Percentiles rank a stretch among this genome's conserved stretches.
Evolutionary conservation across 257 asterid species (phyloP).

Genomic region (Solanum gracilifrons): DNA sequence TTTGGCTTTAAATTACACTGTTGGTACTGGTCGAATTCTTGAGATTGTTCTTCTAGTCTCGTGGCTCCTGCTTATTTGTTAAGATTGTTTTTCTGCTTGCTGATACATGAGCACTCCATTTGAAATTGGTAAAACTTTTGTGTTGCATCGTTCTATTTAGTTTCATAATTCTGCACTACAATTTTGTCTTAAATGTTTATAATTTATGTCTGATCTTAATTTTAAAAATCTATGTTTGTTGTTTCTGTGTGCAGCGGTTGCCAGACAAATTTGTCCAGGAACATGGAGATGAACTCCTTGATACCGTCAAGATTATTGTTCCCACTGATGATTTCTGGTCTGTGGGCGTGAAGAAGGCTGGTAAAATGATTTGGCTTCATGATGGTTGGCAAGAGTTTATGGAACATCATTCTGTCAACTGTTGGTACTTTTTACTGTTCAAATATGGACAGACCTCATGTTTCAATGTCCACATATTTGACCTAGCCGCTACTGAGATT

Average conservation of each 20-base stretch:
- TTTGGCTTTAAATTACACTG: not conserved
- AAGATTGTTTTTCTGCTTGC: not conserved
- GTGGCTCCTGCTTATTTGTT: not conserved
- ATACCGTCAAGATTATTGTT: not conserved
- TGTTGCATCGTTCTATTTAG: not conserved
- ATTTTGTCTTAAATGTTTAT: not conserved
- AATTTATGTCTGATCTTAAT: not conserved
- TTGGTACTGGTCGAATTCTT: not conserved
- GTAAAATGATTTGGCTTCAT: not conserved
- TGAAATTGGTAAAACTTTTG: not conserved
- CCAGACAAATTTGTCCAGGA: not conserved
- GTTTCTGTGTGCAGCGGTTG: constrained; percentile 1
- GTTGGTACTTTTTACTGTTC: not conserved
- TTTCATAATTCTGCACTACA: not conserved
- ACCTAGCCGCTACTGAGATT: constrained; percentile 4
- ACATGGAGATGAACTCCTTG: constrained; percentile 2
- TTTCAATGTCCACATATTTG: constrained; percentile 5
- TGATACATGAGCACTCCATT: not conserved
- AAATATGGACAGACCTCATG: not conserved
- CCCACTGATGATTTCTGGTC: not conserved
- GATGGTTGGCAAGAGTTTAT: constrained; percentile 5
- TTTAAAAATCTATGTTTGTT: not conserved
- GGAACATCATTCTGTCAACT: not conserved
- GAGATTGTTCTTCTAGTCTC: not conserved
- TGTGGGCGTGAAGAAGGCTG: constrained; percentile 2